Evolutionary conservation across 2,329 filamentous ascomycete genomes (phyloP).

Genomic region (Botrytis aclada): DNA sequence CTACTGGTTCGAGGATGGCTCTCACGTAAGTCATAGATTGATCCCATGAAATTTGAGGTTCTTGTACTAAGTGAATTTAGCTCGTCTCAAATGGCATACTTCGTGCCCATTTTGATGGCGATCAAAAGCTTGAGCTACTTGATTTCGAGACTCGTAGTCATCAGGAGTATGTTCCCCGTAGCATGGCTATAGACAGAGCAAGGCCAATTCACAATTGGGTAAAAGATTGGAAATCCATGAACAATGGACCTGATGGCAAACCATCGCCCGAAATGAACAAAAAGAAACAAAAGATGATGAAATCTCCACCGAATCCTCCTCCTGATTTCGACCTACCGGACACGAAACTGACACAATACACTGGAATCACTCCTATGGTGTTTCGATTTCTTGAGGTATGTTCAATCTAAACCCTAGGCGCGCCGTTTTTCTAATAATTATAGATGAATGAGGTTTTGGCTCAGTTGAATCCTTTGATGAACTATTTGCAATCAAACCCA

Average conservation of each 20-base stretch:
- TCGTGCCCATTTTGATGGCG: slow-evolving; percentile 72
- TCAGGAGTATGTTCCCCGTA: slow-evolving; percentile 79
- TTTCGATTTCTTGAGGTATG: slow-evolving; percentile 62
- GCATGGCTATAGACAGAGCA: slow-evolving; percentile 58
- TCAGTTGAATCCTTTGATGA: slow-evolving; percentile 63
- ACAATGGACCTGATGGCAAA: slow-evolving; percentile 52
- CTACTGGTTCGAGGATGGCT: slow-evolving; percentile 83
- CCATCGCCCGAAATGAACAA: slow-evolving; percentile 65
- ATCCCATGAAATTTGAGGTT: not conserved
- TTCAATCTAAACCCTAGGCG: not conserved
- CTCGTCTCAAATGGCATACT: slow-evolving; percentile 75
- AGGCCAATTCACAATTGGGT: slow-evolving; percentile 61
- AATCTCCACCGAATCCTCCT: slow-evolving; percentile 57
- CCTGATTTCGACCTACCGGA: slow-evolving; percentile 61
- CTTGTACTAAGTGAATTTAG: slow-evolving; percentile 45
- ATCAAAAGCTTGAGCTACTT: slow-evolving; percentile 79
- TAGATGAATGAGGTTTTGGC: slow-evolving; percentile 63
- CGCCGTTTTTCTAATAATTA: not conserved
- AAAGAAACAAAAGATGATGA: slow-evolving; percentile 59
- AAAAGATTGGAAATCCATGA: slow-evolving; percentile 62
- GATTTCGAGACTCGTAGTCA: slow-evolving; percentile 75
- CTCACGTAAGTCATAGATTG: slow-evolving; percentile 60
- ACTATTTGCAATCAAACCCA: slow-evolving; percentile 54
- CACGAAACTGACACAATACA: slow-evolving; percentile 53
- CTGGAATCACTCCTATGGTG: slow-evolving; percentile 59